Evolutionary conservation across 805 yeast genomes (phyloP).

Genomic region (Metschnikowia dekortorum): DNA sequence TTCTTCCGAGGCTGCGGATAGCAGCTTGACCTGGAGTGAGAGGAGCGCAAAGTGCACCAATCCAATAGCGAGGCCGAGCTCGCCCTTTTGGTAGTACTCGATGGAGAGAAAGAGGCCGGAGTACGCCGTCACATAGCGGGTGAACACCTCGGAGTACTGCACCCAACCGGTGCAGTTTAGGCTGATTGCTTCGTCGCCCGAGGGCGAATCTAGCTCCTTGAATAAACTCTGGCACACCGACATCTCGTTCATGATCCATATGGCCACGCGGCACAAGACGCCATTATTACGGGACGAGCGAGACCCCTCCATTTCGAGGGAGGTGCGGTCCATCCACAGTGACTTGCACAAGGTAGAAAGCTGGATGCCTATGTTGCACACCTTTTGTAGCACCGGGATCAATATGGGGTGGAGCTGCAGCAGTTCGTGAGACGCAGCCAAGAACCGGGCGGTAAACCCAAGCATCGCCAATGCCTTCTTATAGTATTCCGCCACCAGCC

Average conservation of each 20-base stretch:
- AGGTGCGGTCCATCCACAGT: constrained; percentile 32
- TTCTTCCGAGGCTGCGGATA: neutral
- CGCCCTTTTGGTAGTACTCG: constrained; percentile 42
- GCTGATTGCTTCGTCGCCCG: neutral
- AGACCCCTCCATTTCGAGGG: constrained; percentile 6
- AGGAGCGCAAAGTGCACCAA: constrained; percentile 35
- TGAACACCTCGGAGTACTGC: constrained; percentile 27
- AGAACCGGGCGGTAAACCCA: constrained; percentile 20
- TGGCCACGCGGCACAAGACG: constrained; percentile 42
- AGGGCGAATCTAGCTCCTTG: neutral
- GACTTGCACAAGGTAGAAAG: constrained; percentile 37
- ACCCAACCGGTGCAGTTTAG: constrained; percentile 21
- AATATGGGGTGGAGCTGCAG: constrained; percentile 4
- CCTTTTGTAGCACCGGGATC: constrained; percentile 14
- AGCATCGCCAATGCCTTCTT: constrained; percentile 28
- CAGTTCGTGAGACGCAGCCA: neutral
- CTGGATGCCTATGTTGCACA: constrained; percentile 32
- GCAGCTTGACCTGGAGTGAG: constrained; percentile 31
- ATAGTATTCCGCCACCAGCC: constrained; percentile 29
- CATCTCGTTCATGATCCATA: constrained; percentile 35
- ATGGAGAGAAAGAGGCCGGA: constrained; percentile 43
- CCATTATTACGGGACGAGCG: constrained; percentile 29
- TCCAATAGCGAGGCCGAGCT: constrained; percentile 46
- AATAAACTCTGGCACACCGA: constrained; percentile 20
- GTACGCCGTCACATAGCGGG: constrained; percentile 38